Evolutionary conservation across 805 yeast genomes (phyloP).

Genomic region (Lachancea thermotolerans): DNA sequence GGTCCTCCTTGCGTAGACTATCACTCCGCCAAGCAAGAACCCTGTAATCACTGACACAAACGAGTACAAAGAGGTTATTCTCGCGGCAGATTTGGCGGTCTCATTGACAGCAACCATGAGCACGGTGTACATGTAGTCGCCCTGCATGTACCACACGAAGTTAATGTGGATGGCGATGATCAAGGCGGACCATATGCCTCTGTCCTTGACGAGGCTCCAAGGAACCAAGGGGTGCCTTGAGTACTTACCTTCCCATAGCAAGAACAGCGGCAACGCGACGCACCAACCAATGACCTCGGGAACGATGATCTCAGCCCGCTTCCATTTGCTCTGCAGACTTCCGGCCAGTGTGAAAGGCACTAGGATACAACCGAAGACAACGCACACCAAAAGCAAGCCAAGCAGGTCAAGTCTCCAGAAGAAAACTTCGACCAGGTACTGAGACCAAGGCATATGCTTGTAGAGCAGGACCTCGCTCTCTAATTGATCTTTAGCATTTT

Average conservation of each 20-base stretch:
- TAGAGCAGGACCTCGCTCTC: conserved; percentile 18
- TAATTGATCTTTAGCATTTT: conserved; percentile 33
- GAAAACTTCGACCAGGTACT: conserved; percentile 30
- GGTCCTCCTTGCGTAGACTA: conserved; percentile 43
- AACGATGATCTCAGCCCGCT: conserved; percentile 49
- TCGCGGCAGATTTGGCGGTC: conserved; percentile 53
- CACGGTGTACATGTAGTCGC: conserved; percentile 58
- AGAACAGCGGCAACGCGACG: conserved; percentile 45
- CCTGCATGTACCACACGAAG: conserved; percentile 58
- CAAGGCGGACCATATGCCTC: conserved; percentile 62
- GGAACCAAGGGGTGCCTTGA: conserved; percentile 56
- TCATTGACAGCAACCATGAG: conserved; percentile 53
- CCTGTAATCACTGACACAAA: conserved; percentile 62
- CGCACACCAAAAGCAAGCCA: conserved; percentile 50
- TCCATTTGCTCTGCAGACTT: conserved; percentile 47
- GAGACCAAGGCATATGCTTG: conserved; percentile 12
- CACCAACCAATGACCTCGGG: conserved; percentile 54
- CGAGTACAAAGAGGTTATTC: conserved; percentile 56
- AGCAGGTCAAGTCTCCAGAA: conserved; percentile 58
- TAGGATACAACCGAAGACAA: conserved; percentile 54
- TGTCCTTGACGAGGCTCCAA: conserved; percentile 44
- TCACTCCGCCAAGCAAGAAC: conserved; percentile 48
- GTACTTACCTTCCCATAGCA: conserved; percentile 49
- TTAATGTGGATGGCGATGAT: conserved; percentile 49
- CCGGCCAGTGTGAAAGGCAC: conserved; percentile 68